Evolutionary conservation across 805 yeast species (phyloP).

Genomic region (Metschnikowia dekortorum): DNA sequence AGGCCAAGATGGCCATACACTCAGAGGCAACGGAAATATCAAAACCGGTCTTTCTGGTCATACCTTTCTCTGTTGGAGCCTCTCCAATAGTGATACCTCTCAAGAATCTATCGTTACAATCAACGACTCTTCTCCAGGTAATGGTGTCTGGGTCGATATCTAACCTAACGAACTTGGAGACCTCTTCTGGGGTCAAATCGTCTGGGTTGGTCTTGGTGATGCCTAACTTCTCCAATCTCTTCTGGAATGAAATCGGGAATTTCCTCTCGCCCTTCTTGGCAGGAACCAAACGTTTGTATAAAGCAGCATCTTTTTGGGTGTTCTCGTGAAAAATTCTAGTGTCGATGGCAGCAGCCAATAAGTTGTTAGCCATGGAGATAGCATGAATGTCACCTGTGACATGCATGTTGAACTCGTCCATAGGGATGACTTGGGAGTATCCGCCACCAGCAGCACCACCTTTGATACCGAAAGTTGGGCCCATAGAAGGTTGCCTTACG

Average conservation of each 20-base stretch:
- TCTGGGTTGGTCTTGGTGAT: slow-evolving; percentile 68
- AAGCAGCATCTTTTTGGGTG: slow-evolving; percentile 69
- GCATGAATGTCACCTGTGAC: slow-evolving; percentile 86
- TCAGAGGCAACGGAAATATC: slow-evolving; percentile 85
- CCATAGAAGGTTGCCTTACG: slow-evolving; percentile 86
- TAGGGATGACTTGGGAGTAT: slow-evolving; percentile 80
- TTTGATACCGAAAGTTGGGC: slow-evolving; percentile 83
- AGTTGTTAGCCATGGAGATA: slow-evolving; percentile 74
- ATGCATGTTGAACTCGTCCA: slow-evolving; percentile 86
- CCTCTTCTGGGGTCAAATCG: slow-evolving; percentile 67
- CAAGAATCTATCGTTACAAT: slow-evolving; percentile 75
- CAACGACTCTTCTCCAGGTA: slow-evolving; percentile 81
- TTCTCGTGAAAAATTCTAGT: slow-evolving; percentile 81
- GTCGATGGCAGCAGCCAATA: slow-evolving; percentile 81
- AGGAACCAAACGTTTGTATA: slow-evolving; percentile 73
- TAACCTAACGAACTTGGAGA: slow-evolving; percentile 58
- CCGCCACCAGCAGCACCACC: slow-evolving; percentile 95
- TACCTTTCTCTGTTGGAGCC: slow-evolving; percentile 77
- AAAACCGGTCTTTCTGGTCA: slow-evolving; percentile 69
- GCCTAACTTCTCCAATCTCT: slow-evolving; percentile 63
- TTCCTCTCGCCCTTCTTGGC: slow-evolving; percentile 64
- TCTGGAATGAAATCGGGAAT: slow-evolving; percentile 65
- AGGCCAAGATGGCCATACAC: slow-evolving; percentile 80
- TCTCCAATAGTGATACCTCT: slow-evolving; percentile 77
- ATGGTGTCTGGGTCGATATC: slow-evolving; percentile 76